These are phyloP conservation scores for Magnaporthiopsis rhizophila DNA, from an alignment of 2,329 filamentous ascomycete species.

Conservation along the genomic window DNA sequence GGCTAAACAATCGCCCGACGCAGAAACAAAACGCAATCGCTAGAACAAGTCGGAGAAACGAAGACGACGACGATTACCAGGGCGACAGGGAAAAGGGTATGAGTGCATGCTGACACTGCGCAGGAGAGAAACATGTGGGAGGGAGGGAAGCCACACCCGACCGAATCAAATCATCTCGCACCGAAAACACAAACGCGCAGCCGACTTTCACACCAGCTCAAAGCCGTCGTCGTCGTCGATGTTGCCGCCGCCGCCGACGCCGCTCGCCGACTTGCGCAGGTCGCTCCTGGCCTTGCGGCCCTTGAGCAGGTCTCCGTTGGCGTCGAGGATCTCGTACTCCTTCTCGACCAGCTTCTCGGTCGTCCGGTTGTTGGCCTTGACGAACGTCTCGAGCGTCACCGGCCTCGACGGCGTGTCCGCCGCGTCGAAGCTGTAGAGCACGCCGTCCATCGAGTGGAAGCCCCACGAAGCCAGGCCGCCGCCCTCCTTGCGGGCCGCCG, in stretches of 20 bases:
- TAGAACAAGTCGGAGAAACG: neutral
- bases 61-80: too few species aligned
- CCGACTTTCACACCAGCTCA: conserved; percentile 13
- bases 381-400: conserved; percentile 28
- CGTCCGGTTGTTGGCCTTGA: conserved; percentile 26
- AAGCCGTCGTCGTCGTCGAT: conserved; percentile 14
- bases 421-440: conserved; percentile 36
- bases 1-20: neutral
- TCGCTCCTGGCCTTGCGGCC: conserved; percentile 34
- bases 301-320: conserved; percentile 34
- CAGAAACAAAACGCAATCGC: neutral
- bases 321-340: conserved; percentile 40
- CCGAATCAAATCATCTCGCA: neutral
- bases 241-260: neutral
- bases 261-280: conserved; percentile 23
- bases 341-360: conserved; percentile 38
- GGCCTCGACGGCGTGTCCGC: conserved; percentile 26
- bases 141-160: neutral
- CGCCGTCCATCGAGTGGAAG: conserved; percentile 13
- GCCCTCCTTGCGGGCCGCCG: conserved; percentile 2
- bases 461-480: conserved; percentile 18
- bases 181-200: neutral
- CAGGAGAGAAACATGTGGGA: neutral
- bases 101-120: neutral
- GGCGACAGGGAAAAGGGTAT: neutral